A percentile compares a stretch with the other conserved stretches of the same genome.
phyloP scores from a whole-genome alignment of 2,329 filamentous ascomycete genomes.

The Verticillium klebahnii region DNA sequence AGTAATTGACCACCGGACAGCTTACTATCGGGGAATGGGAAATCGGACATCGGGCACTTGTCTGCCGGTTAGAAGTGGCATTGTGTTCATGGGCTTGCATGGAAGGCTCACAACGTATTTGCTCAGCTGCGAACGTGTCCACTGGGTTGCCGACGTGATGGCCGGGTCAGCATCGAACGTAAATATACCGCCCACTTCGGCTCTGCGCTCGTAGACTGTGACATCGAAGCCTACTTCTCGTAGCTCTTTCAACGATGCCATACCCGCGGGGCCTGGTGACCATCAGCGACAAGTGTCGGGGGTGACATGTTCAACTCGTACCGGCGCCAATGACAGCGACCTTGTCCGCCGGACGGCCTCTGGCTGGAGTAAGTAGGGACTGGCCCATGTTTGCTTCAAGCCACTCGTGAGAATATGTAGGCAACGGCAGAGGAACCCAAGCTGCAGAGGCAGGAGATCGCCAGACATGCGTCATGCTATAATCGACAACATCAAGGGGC shows the following conservation, averaged over 20 bases:
- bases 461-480: not conserved
- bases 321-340: constrained; percentile 18
- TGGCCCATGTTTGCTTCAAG: not conserved
- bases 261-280: constrained; percentile 14
- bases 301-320: not conserved
- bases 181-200: constrained; percentile 17
- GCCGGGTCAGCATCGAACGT: constrained; percentile 15
- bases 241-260: constrained; percentile 17
- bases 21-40: constrained; percentile 17
- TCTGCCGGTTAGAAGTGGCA: not conserved
- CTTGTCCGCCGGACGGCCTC: not conserved
- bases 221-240: constrained; percentile 17
- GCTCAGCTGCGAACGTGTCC: constrained; percentile 17
- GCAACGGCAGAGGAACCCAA: not conserved
- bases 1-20: not conserved
- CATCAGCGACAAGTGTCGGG: not conserved
- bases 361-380: not conserved
- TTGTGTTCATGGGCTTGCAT: not conserved
- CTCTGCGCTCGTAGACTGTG: constrained; percentile 17
- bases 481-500: not conserved
- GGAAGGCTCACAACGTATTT: constrained; percentile 16
- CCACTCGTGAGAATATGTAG: not conserved
- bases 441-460: not conserved
- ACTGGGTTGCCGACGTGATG: constrained; percentile 15
- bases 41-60: constrained; percentile 18